Evolutionary conservation across 2,329 filamentous ascomycete species (phyloP), one percentile per base, ranked within the genome.

Genomic region (Phyllosticta citriasiana): DNA sequence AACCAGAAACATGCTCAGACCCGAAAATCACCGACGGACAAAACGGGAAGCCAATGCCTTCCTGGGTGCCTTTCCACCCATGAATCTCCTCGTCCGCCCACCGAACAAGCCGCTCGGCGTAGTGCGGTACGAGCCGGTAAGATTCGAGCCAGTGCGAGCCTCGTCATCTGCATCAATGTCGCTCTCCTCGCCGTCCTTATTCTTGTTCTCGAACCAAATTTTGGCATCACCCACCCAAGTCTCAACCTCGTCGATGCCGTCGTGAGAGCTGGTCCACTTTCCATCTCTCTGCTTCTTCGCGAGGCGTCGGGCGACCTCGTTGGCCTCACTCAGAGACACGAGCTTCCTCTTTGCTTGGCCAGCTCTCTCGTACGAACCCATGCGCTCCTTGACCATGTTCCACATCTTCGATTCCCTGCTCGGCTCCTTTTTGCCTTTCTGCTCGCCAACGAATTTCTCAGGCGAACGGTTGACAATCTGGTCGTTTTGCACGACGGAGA

Each of bases 281-380:
- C 33, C 33, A 16, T 14, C 14, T 50, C 54, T 63, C 47, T 55
- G 57, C 62, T 51, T 58, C 58, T 57, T 61, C 1, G 74, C 77
- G 64, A 82, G 64, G 24, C 82, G 68, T 65, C 79, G 81, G 8
- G 82, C 81, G 22, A 86, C 81, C 69, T 85, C 82, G 66, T 84
- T 86, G 10, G 83, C 83, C 69, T 86, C 83, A 50, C 78, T 76
- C 60, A 86, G 68, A 57, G 74, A 81, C 5, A 86, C 82, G 12
- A 86, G 71, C 65, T 76, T 78, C 64, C 82, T 74, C 74, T 81
- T 83, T 19, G 69, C 70, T 2, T 33, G 30, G 5, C 33, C 54
- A 6, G 54, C 26, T 16, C 26, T 51, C 10, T 63, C 52, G 55
- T 66, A 59, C 60, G 67, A 68, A 8, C 63, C 63, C 55, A 69